Evolutionary conservation across 2,329 filamentous ascomycete species (phyloP), one percentile per base, ranked within the genome.

Genomic region (Ophiostoma piceae): DNA sequence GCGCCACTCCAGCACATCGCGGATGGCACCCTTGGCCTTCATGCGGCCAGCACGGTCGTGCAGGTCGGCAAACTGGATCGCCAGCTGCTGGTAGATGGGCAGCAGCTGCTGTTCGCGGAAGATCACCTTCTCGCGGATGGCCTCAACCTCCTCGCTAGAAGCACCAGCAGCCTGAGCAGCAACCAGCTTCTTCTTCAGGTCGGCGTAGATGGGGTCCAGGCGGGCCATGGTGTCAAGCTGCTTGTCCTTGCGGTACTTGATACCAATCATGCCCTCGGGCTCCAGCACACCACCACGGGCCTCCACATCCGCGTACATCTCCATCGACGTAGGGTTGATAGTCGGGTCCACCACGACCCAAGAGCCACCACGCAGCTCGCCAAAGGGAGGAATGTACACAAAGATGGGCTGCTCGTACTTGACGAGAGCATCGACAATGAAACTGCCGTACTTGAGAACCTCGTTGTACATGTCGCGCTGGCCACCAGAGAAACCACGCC

Each of bases 391-490:
- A 77, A 99, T 99, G 85, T 99, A 99, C 74, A 99, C 92, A 78
- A 99, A 99, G 81, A 99, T 90, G 69, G 95, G 95, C 84, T 99
- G 95, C 85, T 99, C 92, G 78, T 92, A 99, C 83, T 97, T 96
- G 85, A 97, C 93, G 66, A 99, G 90, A 69, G 94, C 94, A 77
- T 99, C 95, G 75, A 99, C 95, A 78, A 99, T 99, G 86, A 95
- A 98, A 22, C 94, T 97, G 78, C 95, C 95, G 78, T 99, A 99
- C 85, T 99, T 99, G 81, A 99, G 88, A 19, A 99, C 95, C 83
- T 99, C 95, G 83, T 98, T 97, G 88, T 96, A 99, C 95, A 99
- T 99, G 82, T 99, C 95, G 75, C 94, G 92, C 83, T 99, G 95
- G 74, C 95, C 95, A 84, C 95, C 95, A 75, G 95, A 99, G 92